These are phyloP conservation scores for Kuraishia molischiana DNA, from an alignment of 805 yeast genomes.

Conservation along the genomic window DNA sequence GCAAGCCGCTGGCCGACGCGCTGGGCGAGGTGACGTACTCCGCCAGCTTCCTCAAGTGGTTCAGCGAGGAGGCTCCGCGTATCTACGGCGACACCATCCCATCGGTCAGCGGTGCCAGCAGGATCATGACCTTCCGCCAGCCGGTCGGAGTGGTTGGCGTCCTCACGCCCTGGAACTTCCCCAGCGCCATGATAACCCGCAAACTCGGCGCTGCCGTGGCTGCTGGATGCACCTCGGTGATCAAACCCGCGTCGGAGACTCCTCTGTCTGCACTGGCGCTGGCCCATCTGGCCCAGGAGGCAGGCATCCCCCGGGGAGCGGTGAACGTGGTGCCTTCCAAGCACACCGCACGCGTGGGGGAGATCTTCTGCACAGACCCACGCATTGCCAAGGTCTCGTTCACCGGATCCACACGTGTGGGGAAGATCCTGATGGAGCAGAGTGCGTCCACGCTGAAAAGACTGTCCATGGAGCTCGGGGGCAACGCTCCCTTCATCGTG, in stretches of 20 bases:
- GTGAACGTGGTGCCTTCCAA: slow-evolving; percentile 50
- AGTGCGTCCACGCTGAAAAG: slow-evolving; percentile 57
- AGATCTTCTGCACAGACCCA: slow-evolving; percentile 44
- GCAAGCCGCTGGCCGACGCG: slow-evolving; percentile 64
- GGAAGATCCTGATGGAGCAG: slow-evolving; percentile 56
- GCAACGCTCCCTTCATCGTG: slow-evolving; percentile 72
- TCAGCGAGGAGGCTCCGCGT: slow-evolving; percentile 72
- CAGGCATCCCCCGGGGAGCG: slow-evolving; percentile 58
- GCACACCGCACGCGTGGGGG: slow-evolving; percentile 38
- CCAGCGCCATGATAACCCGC: slow-evolving; percentile 68
- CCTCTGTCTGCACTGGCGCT: slow-evolving; percentile 66
- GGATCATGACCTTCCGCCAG: slow-evolving; percentile 52
- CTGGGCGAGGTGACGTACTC: slow-evolving; percentile 58
- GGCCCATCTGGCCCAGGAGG: slow-evolving; percentile 48
- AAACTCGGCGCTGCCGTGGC: slow-evolving; percentile 72
- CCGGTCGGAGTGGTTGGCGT: slow-evolving; percentile 81
- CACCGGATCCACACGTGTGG: slow-evolving; percentile 73
- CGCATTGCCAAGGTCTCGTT: slow-evolving; percentile 56
- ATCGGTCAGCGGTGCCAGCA: slow-evolving; percentile 35
- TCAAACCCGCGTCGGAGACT: slow-evolving; percentile 72
- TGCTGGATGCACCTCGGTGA: slow-evolving; percentile 69
- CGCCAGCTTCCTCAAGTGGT: slow-evolving; percentile 84
- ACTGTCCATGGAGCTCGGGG: slow-evolving; percentile 67
- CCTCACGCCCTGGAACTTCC: slow-evolving; percentile 81
- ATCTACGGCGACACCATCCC: slow-evolving; percentile 53